Evolutionary conservation across 768 basidiomycete genomes (phyloP).

Genomic region (Boletus reticulatus): DNA sequence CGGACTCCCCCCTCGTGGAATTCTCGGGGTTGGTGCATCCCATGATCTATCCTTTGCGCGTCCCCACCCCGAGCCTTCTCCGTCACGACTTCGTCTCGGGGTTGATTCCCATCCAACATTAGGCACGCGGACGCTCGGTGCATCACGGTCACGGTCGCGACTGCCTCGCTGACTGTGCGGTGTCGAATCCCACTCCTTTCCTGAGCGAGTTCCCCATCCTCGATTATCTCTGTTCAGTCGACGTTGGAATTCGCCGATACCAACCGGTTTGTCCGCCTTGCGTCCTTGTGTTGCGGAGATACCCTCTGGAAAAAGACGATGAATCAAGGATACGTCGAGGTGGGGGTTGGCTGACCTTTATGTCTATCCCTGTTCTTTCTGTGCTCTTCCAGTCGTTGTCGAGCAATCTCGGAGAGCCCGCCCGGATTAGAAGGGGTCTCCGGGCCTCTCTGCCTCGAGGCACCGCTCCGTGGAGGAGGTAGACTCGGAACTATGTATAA

Average conservation of each 20-base stretch:
- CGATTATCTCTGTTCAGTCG: slow-evolving; percentile 78
- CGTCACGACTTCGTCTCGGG: slow-evolving; percentile 56
- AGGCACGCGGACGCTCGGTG: slow-evolving; percentile 85
- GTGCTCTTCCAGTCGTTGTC: slow-evolving; percentile 73
- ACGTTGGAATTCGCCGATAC: slow-evolving; percentile 92
- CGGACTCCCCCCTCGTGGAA: slow-evolving; percentile 62
- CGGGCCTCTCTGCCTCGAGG: slow-evolving; percentile 71
- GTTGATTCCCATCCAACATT: slow-evolving; percentile 96
- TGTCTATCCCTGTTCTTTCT: slow-evolving; percentile 68
- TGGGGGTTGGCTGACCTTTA: slow-evolving; percentile 41
- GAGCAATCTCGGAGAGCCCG: slow-evolving; percentile 77
- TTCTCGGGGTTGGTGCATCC: slow-evolving; percentile 85
- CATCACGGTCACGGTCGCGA: slow-evolving; percentile 46
- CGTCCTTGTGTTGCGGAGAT: slow-evolving; percentile 58
- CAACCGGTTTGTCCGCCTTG: slow-evolving; percentile 59
- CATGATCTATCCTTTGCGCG: slow-evolving; percentile 53
- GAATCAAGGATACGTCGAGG: not conserved
- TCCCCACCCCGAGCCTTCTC: slow-evolving; percentile 66
- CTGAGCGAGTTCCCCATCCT: slow-evolving; percentile 40
- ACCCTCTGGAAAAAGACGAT: slow-evolving; percentile 51
- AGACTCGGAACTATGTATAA: slow-evolving; percentile 65
- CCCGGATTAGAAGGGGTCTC: slow-evolving; percentile 95
- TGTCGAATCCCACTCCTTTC: slow-evolving; percentile 55
- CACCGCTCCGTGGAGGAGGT: slow-evolving; percentile 55
- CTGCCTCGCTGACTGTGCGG: slow-evolving; percentile 56